phyloP scores from a whole-genome alignment of 129 eudicot species.

The Escallonia herrerae region DNA sequence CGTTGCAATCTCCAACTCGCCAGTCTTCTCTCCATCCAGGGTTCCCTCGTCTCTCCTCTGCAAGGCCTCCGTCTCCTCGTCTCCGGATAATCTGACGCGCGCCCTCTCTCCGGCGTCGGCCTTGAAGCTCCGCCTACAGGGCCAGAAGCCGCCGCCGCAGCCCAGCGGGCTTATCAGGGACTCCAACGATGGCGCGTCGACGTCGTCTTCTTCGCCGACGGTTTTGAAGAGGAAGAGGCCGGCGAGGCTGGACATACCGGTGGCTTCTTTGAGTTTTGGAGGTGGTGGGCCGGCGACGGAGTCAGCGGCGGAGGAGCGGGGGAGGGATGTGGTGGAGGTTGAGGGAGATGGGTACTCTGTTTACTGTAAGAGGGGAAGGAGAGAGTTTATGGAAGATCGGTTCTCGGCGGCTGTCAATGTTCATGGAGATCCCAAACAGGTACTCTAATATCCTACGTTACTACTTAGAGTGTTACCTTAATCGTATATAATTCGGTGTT shows the following conservation, averaged over 20 bases:
- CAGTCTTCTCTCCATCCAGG: constrained; percentile 55
- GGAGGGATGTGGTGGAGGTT: constrained; percentile 30
- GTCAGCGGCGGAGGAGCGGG: constrained; percentile 22
- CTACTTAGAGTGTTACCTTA: too few relatives aligned
- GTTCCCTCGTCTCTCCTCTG: constrained; percentile 29
- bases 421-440: constrained; percentile 59
- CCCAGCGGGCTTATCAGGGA: constrained; percentile 39
- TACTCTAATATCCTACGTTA: constrained; percentile 14
- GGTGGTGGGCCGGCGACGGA: constrained; percentile 14
- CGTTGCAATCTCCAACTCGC: constrained; percentile 68
- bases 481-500: too few relatives aligned
- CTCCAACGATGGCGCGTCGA: constrained; percentile 23
- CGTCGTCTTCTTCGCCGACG: constrained; percentile 23
- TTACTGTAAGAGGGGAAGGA: constrained; percentile 76
- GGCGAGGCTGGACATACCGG: constrained; percentile 64
- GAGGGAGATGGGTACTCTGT: constrained; percentile 80
- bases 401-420: constrained; percentile 46
- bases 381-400: constrained; percentile 87
- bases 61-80: constrained; percentile 26
- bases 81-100: constrained; percentile 33
- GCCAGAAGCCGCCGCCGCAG: constrained; percentile 31
- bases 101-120: constrained; percentile 35
- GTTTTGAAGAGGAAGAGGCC: constrained; percentile 81
- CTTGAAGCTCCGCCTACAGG: constrained; percentile 26
- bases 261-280: constrained; percentile 23